phyloP scores from a whole-genome alignment of 2,329 filamentous ascomycete species.

The Fusarium sp. region DNA sequence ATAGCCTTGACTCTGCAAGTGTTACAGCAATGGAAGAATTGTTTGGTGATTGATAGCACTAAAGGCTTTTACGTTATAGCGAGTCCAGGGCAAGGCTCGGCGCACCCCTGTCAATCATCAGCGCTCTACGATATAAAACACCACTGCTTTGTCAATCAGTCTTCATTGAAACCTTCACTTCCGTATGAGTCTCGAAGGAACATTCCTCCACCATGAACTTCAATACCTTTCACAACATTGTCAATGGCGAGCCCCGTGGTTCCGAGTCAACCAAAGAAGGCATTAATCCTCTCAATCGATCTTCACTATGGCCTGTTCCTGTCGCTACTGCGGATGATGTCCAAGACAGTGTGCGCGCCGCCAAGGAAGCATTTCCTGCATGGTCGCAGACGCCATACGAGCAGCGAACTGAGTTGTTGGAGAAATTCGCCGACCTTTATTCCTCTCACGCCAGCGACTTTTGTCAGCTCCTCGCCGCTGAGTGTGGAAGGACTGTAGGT shows the following conservation, averaged over 20 bases:
- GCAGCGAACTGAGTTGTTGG: neutral
- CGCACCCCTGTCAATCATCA: too few species aligned
- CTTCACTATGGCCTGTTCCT: neutral
- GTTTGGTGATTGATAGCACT: too few species aligned
- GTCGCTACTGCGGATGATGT: neutral
- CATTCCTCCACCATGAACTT: neutral
- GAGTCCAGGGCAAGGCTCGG: neutral
- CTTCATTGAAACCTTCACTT: too few species aligned
- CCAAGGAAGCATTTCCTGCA: constrained; percentile 4
- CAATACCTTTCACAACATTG: neutral
- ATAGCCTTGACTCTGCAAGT: too few species aligned
- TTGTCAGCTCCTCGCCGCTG: neutral
- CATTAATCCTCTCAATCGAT: neutral
- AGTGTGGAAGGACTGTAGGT: constrained; percentile 11
- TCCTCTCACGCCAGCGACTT: neutral
- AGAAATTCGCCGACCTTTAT: constrained; percentile 6
- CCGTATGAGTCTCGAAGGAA: too few species aligned
- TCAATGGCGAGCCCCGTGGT: neutral
- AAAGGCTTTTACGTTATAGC: too few species aligned
- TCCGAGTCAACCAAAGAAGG: neutral
- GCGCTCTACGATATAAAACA: too few species aligned
- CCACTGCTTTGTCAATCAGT: too few species aligned
- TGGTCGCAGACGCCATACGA: constrained; percentile 5
- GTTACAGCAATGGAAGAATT: too few species aligned
- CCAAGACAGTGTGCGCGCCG: neutral